Evolutionary conservation across 2,329 filamentous ascomycete species (phyloP).

Genomic region (Atkinsonella texensis): DNA sequence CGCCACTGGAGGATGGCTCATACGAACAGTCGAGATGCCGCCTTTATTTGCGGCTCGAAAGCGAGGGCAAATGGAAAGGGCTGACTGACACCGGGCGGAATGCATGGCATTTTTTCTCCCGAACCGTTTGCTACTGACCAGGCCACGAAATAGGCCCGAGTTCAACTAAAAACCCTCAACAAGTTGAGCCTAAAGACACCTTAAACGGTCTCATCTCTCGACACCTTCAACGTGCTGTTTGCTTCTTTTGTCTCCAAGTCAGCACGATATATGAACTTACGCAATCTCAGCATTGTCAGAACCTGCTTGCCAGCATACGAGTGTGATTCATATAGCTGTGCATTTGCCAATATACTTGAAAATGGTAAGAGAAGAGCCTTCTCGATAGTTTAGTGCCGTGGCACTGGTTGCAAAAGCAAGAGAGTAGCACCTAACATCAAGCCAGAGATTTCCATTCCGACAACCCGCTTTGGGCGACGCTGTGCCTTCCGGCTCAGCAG

Average conservation of each 20-base stretch:
- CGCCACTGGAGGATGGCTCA: not conserved
- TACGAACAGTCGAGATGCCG: not conserved
- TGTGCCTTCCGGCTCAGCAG: slow-evolving; percentile 2
- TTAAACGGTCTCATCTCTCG: not conserved
- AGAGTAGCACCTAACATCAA: not conserved
- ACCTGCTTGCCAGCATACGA: no score
- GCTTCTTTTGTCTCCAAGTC: not conserved
- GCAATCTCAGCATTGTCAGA: no score
- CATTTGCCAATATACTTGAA: no score
- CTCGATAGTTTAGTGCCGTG: no score
- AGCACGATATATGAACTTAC: no score
- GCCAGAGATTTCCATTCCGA: slow-evolving; percentile 6
- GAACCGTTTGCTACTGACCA: not conserved
- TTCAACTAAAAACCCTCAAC: not conserved
- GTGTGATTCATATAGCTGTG: no score
- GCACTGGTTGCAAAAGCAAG: no score
- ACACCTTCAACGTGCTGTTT: not conserved
- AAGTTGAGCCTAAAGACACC: not conserved
- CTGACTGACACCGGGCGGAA: not conserved
- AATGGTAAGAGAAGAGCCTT: not conserved
- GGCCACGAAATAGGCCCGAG: no score
- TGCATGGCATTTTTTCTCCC: not conserved
- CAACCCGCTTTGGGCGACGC: slow-evolving; percentile 1
- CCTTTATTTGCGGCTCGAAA: no score
- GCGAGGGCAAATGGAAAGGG: no score